Evolutionary conservation across 2,329 filamentous ascomycete genomes (phyloP), one percentile per base, ranked within the genome.

Genomic region (Neodidymelliopsis sp.): DNA sequence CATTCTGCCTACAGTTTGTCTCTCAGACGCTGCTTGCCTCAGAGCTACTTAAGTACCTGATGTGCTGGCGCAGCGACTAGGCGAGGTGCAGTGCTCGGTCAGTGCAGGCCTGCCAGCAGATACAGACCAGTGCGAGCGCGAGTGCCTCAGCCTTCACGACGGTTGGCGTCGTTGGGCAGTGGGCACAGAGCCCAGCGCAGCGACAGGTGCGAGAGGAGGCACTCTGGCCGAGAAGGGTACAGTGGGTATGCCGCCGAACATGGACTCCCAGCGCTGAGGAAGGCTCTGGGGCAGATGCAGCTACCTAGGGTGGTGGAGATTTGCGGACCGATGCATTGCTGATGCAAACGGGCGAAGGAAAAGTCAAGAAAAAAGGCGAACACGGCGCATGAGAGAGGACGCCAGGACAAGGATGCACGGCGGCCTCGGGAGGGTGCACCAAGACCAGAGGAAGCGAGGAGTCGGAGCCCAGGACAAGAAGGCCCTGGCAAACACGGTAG

Each of bases 281-380:
- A 16, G 28, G 42, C 15, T 33, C 41, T 36, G 36, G 20, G 20
- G 36, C 22, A 41, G 23, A 24, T 31, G 10, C 20, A 18, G 50
- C n/a, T n/a, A n/a, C 30, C 52, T 49, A 47, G 41, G 48, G 54
- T 51, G 48, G 54, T 52, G 56, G 48, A 52, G 53, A 47, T 56
- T 43, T 57, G 52, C 52, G 48, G 42, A 44, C 42, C 48, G 54
- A 53, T 37, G 56, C 57, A 53, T 47, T 50, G 48, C 38, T 25
- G 34, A 54, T 50, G 54, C 57, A 56, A 49, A 60, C 51, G 46
- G 52, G 30, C 34, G 33, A 56, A n/a, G 33, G 20, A 12, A 19
- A 38, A 28, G 34, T 30, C 34, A 27, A 39, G 25, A 37, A 35
- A 42, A n/a, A 13, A 11, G 33, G 37, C 25, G 31, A 34, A 20